Base-by-base conservation (phyloP, 2,329 filamentous ascomycete species). In the Nannizziopsis arthrosporioides region DNA sequence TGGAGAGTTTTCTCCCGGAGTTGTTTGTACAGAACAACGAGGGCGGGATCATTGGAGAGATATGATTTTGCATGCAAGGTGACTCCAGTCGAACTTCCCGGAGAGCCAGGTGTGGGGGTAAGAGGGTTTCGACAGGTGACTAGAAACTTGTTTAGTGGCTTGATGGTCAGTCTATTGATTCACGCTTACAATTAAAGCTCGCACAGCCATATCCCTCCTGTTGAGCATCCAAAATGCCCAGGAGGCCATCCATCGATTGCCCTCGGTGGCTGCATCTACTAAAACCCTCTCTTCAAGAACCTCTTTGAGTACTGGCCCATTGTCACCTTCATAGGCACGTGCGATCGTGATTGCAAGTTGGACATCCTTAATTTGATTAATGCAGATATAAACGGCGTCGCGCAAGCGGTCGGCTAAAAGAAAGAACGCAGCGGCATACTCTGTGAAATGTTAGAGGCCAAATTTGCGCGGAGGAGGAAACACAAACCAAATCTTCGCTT, bases 351-450 rank as follows among this genome's bases (percentile, higher is more conserved):
- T 82, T 2, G 90, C 92, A 30, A 98, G 78, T 61, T 95, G 88
- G 17, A 92, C 68, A 61, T 98, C 93, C 50, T 85, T 81, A 34
- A 96, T 73, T 61, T 95, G 89, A 53, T 85, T 88, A 11, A 89
- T 72, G 54, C 93, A 86, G 14, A 98, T 81, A 54, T 84, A 84
- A 45, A 92, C 82, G 0, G 92, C 90, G 62, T 94, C 88, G 47
- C 82, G 79, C 0, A 94, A 72, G 58, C 84, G 82, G 55, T 89
- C 88, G 1, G 85, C 93, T 1, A 98, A 74, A 5, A 98, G 73
- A 70, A 98, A 98, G 68, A 96, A 98, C 0, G 92, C 85, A 0
- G 90, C 92, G 2, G 92, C 89, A 60, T 98, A 98, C 66, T 86
- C 87, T 87, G 47, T 31, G 47, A 22, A 8, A 27, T 4, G 18